A percentile compares a stretch with the other conserved stretches of the same genome.
These are phyloP conservation scores for Penicillium sp. DNA, from an alignment of 2,329 filamentous ascomycete genomes.

Conservation along the genomic window DNA sequence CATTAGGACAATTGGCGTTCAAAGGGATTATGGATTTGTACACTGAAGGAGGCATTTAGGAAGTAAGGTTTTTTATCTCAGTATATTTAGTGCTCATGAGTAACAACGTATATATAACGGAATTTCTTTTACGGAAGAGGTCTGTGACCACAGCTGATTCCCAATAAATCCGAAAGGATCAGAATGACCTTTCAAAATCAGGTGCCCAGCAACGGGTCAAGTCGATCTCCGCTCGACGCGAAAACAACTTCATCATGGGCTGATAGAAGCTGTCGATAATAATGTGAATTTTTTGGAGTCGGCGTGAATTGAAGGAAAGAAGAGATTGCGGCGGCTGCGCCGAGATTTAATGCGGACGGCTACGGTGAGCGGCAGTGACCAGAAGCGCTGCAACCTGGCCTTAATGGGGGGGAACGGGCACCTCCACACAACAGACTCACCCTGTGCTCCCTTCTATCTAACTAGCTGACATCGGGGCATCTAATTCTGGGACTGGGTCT, in stretches of 20 bases:
- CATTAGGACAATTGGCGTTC: slow-evolving; percentile 25
- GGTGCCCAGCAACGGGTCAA: slow-evolving; percentile 73
- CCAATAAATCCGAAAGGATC: slow-evolving; percentile 65
- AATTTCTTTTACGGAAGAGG: slow-evolving; percentile 11
- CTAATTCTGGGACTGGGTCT: slow-evolving; percentile 33
- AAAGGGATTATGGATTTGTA: slow-evolving; percentile 12
- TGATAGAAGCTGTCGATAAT: slow-evolving; percentile 61
- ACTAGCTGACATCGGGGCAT: slow-evolving; percentile 34
- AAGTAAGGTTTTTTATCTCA: background rate
- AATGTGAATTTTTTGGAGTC: slow-evolving; percentile 59
- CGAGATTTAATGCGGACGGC: slow-evolving; percentile 33
- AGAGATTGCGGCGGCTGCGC: slow-evolving; percentile 34
- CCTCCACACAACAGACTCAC: slow-evolving; percentile 43
- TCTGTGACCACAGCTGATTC: slow-evolving; percentile 74
- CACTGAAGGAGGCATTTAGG: slow-evolving; percentile 12
- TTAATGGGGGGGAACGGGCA: slow-evolving; percentile 38
- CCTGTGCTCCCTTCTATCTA: slow-evolving; percentile 31
- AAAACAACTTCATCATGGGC: slow-evolving; percentile 64
- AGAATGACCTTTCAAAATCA: slow-evolving; percentile 67
- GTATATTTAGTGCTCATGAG: background rate
- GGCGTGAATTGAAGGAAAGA: slow-evolving; percentile 53
- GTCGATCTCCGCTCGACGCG: slow-evolving; percentile 70
- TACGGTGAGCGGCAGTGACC: slow-evolving; percentile 42
- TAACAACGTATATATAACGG: background rate
- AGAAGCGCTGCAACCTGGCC: slow-evolving; percentile 51